These are phyloP conservation scores for Luzula sylvatica DNA, from an alignment of 176 grass and related monocot genomes.

Conservation along the genomic window DNA sequence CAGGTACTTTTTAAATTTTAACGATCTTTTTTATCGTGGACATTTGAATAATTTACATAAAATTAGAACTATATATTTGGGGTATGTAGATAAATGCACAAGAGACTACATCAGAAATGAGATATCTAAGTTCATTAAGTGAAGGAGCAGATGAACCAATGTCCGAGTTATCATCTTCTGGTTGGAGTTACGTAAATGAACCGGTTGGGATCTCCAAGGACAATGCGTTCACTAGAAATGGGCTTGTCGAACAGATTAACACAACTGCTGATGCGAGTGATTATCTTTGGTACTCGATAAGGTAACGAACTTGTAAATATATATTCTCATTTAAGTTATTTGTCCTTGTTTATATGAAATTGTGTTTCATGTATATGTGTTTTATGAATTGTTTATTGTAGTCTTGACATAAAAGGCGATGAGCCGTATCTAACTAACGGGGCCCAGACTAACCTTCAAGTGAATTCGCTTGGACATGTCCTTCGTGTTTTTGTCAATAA, in stretches of 20 bases:
- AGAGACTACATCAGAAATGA: constrained; percentile 39
- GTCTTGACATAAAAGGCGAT: constrained; percentile 40
- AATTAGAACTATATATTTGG: neutral
- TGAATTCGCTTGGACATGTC: constrained; percentile 85
- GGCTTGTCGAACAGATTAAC: constrained; percentile 93
- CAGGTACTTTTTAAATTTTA: constrained; percentile 38
- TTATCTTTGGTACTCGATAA: constrained; percentile 96
- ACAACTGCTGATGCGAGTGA: constrained; percentile 94
- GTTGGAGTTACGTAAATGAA: constrained; percentile 74
- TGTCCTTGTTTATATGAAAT: neutral
- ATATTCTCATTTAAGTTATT: neutral
- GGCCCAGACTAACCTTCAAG: constrained; percentile 56
- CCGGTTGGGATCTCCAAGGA: constrained; percentile 81
- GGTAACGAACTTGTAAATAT: constrained; percentile 23
- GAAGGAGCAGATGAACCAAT: constrained; percentile 30
- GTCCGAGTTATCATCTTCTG: constrained; percentile 29
- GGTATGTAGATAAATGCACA: constrained; percentile 39
- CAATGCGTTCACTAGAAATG: constrained; percentile 51
- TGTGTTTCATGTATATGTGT: neutral
- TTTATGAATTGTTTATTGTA: constrained; percentile 24
- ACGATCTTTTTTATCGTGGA: neutral
- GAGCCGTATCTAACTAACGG: constrained; percentile 66
- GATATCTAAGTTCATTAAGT: constrained; percentile 33
- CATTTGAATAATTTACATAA: neutral
- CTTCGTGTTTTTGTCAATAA: constrained; percentile 82